Evolutionary conservation across 768 basidiomycete genomes (phyloP).

Genomic region (Nidularia sp.): DNA sequence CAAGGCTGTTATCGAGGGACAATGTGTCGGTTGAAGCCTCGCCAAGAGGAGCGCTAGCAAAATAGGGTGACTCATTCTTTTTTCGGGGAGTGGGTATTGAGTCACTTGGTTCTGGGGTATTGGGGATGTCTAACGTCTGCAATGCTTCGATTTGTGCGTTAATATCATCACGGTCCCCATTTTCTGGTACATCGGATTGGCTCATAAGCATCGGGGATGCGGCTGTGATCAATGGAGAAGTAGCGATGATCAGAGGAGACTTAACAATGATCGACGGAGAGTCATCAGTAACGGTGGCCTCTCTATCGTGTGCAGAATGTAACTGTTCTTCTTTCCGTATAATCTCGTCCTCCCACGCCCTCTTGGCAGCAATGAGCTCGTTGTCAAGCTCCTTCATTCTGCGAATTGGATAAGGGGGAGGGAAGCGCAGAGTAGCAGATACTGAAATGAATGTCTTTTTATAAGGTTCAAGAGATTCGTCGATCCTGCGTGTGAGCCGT

Average conservation of each 20-base stretch:
- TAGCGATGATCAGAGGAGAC: conserved; percentile 3
- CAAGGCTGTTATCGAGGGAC: conserved; percentile 10
- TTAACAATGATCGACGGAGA: conserved; percentile 21
- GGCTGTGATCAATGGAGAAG: not conserved
- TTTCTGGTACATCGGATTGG: conserved; percentile 3
- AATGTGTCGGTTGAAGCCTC: too few species aligned
- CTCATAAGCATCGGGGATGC: too few species aligned
- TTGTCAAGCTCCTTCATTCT: conserved; percentile 89
- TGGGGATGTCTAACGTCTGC: conserved; percentile 25
- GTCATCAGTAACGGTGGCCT: conserved; percentile 33
- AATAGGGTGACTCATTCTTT: conserved; percentile 26
- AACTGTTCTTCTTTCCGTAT: conserved; percentile 69
- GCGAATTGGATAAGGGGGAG: conserved; percentile 83
- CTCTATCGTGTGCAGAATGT: conserved; percentile 36
- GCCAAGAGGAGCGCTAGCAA: conserved; percentile 14
- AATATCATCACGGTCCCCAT: conserved; percentile 42
- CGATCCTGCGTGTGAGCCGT: conserved; percentile 71
- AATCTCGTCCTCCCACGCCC: conserved; percentile 85
- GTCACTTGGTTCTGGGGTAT: conserved; percentile 29
- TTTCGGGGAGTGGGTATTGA: conserved; percentile 18
- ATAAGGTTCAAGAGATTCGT: conserved; percentile 82
- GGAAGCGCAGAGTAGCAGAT: conserved; percentile 88
- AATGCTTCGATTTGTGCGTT: conserved; percentile 66
- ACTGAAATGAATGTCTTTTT: conserved; percentile 86
- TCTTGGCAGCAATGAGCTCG: conserved; percentile 62